A percentile compares a stretch with the other conserved stretches of the same genome.
phyloP scores from a whole-genome alignment of 1,139 yeast species.

The Saccharomyces hybrid region DNA sequence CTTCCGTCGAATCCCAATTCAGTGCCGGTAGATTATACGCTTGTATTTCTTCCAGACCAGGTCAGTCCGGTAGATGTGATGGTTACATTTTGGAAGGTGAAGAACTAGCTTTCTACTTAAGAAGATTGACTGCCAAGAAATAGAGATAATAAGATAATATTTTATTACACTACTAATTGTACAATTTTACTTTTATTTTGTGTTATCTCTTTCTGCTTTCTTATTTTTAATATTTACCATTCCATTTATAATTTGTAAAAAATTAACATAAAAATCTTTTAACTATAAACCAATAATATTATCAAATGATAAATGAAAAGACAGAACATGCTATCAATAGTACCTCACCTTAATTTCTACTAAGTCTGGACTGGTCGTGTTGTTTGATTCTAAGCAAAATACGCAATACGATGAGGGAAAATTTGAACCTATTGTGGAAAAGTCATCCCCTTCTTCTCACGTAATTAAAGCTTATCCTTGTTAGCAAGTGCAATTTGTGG shows the following conservation, averaged over 20 bases:
- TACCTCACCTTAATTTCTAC: background rate
- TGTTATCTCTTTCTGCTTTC: too few species aligned
- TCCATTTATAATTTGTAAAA: background rate
- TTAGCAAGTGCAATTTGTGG: background rate
- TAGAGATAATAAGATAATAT: too few species aligned
- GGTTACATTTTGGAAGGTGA: slow-evolving; percentile 99
- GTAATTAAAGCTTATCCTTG: background rate
- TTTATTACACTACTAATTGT: too few species aligned
- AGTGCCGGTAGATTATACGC: slow-evolving; percentile 98
- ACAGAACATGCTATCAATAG: background rate
- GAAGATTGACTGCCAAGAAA: slow-evolving; percentile 98
- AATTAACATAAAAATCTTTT: background rate
- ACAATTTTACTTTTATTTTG: too few species aligned
- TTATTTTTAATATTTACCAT: too few species aligned
- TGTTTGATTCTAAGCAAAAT: background rate
- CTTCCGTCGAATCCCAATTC: slow-evolving; percentile 91
- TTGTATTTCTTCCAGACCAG: slow-evolving; percentile 98
- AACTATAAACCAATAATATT: background rate
- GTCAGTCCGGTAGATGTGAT: slow-evolving; percentile 99
- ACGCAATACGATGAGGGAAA: background rate
- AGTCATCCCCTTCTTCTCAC: background rate
- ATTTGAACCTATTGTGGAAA: background rate
- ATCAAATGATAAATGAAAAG: background rate
- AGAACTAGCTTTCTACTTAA: slow-evolving; percentile 99
- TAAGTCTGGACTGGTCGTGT: too few species aligned